Evolutionary conservation across 2,329 filamentous ascomycete species (phyloP).

Genomic region (Pyricularia sp.): DNA sequence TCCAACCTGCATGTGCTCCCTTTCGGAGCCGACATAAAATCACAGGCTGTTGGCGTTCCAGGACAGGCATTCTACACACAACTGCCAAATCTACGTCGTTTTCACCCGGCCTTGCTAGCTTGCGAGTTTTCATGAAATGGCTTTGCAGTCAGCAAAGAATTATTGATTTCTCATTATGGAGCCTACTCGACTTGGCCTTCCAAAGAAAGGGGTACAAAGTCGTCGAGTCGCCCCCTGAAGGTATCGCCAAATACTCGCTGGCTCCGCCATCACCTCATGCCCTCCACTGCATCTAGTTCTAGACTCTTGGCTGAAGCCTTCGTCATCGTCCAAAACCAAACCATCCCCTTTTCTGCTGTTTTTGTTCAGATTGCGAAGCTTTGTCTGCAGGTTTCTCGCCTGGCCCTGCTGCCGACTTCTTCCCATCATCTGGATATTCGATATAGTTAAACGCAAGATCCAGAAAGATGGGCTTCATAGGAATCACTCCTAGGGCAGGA

Average conservation of each 20-base stretch:
- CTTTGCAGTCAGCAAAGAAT: neutral
- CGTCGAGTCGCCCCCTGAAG: neutral
- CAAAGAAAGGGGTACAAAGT: neutral
- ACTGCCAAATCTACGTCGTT: neutral
- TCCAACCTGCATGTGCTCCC: neutral
- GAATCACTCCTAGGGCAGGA: slow-evolving; percentile 67
- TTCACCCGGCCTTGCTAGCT: neutral
- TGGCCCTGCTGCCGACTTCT: slow-evolving; percentile 11
- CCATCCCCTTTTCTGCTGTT: slow-evolving; percentile 57
- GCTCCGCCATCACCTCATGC: neutral
- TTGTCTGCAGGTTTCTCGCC: slow-evolving; percentile 6
- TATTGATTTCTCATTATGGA: neutral
- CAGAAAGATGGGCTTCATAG: slow-evolving; percentile 89
- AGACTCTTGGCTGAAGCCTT: neutral
- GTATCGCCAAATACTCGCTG: neutral
- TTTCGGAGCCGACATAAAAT: neutral
- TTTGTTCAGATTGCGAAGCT: slow-evolving; percentile 21
- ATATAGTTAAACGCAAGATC: slow-evolving; percentile 98
- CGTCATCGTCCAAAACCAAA: slow-evolving; percentile 54
- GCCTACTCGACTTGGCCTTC: neutral
- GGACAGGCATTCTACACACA: neutral
- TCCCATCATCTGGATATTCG: slow-evolving; percentile 60
- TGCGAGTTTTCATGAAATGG: neutral
- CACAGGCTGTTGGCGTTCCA: neutral
- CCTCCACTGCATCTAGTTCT: neutral